Base-by-base conservation (phyloP, 768 basidiomycete species). In the Kwoniella botswanensis region DNA sequence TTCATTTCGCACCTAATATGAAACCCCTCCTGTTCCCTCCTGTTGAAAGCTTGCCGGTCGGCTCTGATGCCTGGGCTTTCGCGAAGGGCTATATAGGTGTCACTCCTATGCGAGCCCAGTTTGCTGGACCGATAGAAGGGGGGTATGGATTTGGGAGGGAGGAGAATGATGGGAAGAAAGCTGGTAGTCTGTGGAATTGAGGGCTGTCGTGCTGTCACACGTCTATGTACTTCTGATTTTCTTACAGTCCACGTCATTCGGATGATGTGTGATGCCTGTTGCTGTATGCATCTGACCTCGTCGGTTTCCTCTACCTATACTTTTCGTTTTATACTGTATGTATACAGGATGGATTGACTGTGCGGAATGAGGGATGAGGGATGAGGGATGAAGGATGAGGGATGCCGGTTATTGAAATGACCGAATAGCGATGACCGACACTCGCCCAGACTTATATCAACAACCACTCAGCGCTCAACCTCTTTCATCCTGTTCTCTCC, bases 1-100 rank as follows among this genome's bases (percentile, higher is more conserved):
- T 95, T 86, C 89, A 89, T 82, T 97, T 89, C 85, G 78, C 90
- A 83, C 89, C 89, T 13, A 89, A 92, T 60, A 88, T 94, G 86
- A 84, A 84, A n/a, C 86, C 85, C 12, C 85, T 95, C 15, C 86
- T 95, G 55, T 86, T 85, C 55, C 92, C 92, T 2, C 82, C 86
- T 15, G 71, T 86, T 0, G 86, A 88, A 2, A 80, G 81, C 18
- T 84, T 94, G n/a, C 92, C 93, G 1, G 85, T 88, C 21, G 93
- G 92, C 3, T 89, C 91, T 11, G 94, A 97, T 82, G 89, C 88
- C 43, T 82, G 79, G 79, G 79, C 76, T 4, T 79, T 81, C 52
- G 77, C 77, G 5, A 77, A 76, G 67, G 79, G 77, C 0, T 79
- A 76, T 53, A 71, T 73, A 42, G 72, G 71, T 17, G 76, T 79